Evolutionary conservation across 2,329 filamentous ascomycete species (phyloP).

Genomic region (Claviceps maximensis): DNA sequence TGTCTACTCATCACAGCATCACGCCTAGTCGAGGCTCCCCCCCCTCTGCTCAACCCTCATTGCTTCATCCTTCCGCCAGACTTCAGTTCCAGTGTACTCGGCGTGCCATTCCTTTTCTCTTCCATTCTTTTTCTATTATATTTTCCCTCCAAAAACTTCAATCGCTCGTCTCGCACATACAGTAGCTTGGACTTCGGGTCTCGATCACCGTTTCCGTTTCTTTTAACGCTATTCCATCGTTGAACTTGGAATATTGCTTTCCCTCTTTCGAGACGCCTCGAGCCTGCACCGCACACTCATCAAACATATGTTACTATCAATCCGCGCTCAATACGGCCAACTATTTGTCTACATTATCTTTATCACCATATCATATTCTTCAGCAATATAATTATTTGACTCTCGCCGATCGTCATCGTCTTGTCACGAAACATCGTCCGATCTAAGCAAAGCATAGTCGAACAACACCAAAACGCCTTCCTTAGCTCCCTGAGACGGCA

Average conservation of each 20-base stretch:
- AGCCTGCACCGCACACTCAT: background rate
- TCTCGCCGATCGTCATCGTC: too few relatives aligned
- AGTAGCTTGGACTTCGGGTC: background rate
- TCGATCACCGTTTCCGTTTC: background rate
- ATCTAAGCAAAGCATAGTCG: too few relatives aligned
- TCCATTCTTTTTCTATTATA: background rate
- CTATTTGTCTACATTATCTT: background rate
- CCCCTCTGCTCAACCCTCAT: background rate
- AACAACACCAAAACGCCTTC: too few relatives aligned
- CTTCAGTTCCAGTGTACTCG: background rate
- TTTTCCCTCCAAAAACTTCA: background rate
- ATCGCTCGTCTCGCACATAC: background rate
- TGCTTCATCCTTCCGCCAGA: constrained; percentile 1
- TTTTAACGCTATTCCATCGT: background rate
- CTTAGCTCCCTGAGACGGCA: too few relatives aligned
- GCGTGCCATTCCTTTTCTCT: constrained; percentile 6
- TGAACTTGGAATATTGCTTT: background rate
- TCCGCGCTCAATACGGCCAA: background rate
- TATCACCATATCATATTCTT: background rate
- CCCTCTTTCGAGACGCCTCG: background rate
- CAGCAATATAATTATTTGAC: too few relatives aligned
- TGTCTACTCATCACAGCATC: background rate
- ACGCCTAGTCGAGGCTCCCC: background rate
- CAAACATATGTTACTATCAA: background rate
- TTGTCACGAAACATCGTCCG: background rate